Evolutionary conservation across 768 basidiomycete genomes (phyloP), one percentile per base, ranked within the genome.

Genomic region (Boletus reticuloceps): DNA sequence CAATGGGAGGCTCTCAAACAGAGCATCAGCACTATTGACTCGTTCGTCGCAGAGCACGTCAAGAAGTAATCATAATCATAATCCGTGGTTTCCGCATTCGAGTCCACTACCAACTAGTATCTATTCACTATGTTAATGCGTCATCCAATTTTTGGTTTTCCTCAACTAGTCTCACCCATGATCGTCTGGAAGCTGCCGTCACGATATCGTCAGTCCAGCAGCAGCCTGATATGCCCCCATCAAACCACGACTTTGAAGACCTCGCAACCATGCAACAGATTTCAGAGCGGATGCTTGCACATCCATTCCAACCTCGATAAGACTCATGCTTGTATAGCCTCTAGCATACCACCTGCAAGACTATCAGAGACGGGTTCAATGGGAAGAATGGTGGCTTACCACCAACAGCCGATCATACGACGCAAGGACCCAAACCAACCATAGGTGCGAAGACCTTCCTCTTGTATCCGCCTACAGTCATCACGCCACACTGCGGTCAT

Each of bases 401-500:
- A 89, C 88, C 88, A 91, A 54, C 78, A 77, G 31, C 83, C 82
- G 80, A 90, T 56, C 74, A 77, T 25, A 60, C 64, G 59, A 85
- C 75, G 64, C 82, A 91, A 43, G 76, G 77, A 54, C 53, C 64
- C 53, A 82, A 67, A 20, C 62, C 66, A 84, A 59, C 39, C 72
- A 55, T 22, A 83, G 55, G 55, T 51, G 31, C 82, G 68, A 17
- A 86, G 68, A 3, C 86, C 85, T 31, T 73, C 72, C 31, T 73
- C 71, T 40, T 76, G 72, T 72, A 89, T 79, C 27, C 74, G 75
- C 44, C 71, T 70, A 63, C 72, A 74, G 51, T 94, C 86, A 61
- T 88, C 86, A 49, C 79, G 76, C 90, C 90, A 92, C 5, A 91
- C 84, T 9, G 91, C 88, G 12, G 76, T 77, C 48, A 84, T 78